phyloP scores from a whole-genome alignment of 1,139 yeast species.

The Pneumocystis oryctolagi region DNA sequence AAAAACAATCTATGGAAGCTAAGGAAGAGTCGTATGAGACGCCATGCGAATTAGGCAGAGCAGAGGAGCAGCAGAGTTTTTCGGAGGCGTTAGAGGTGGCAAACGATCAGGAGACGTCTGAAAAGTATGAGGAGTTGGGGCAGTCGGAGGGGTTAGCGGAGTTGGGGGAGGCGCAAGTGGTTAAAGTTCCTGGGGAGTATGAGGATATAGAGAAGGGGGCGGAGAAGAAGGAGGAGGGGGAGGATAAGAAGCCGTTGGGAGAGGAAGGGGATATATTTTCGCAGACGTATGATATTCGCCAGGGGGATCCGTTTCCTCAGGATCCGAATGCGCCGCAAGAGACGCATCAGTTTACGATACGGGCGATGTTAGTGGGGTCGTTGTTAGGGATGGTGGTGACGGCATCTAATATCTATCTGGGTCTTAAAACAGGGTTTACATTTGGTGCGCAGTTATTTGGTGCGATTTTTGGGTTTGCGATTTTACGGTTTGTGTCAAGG shows the following conservation, averaged over 20 bases:
- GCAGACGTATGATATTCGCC: background rate
- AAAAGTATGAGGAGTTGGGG: too few relatives aligned
- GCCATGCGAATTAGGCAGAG: too few relatives aligned
- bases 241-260: background rate
- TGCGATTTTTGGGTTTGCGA: constrained; percentile 11
- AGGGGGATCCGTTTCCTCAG: constrained; percentile 7
- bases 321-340: constrained; percentile 5
- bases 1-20: too few relatives aligned
- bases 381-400: constrained; percentile 10
- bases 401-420: constrained; percentile 11
- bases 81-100: too few relatives aligned
- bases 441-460: constrained; percentile 11
- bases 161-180: too few relatives aligned
- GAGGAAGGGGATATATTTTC: background rate
- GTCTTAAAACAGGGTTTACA: constrained; percentile 12
- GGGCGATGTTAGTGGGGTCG: constrained; percentile 8
- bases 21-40: too few relatives aligned
- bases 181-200: too few relatives aligned
- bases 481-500: constrained; percentile 5
- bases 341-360: constrained; percentile 6
- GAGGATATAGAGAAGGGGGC: too few relatives aligned
- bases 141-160: too few relatives aligned
- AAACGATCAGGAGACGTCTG: too few relatives aligned
- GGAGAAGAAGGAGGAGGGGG: background rate
- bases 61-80: too few relatives aligned